A percentile compares a stretch with the other conserved stretches of the same genome.
Evolutionary conservation across 192 early-diverging fungal species (phyloP).

Genomic region (Nowakowskiella sp.): DNA sequence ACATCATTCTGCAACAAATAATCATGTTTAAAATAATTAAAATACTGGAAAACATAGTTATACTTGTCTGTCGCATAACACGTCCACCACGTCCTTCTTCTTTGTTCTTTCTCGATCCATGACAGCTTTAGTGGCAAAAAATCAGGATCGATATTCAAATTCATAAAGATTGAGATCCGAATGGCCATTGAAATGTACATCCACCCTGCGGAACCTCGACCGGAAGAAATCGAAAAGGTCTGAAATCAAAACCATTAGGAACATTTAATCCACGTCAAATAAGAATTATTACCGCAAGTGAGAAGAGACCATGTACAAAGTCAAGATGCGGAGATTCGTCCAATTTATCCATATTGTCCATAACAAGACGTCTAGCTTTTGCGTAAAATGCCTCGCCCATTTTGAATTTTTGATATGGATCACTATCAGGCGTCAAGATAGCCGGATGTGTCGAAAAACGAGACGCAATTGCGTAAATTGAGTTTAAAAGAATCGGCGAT

Average conservation of each 20-base stretch:
- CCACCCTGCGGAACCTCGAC: constrained; percentile 33
- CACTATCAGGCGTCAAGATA: constrained; percentile 12
- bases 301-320: constrained; percentile 23
- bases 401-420: constrained; percentile 8
- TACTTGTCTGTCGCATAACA: constrained; percentile 32
- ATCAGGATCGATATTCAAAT: constrained; percentile 27
- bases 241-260: constrained; percentile 2
- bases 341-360: constrained; percentile 34
- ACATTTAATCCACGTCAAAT: background rate
- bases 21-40: too few relatives aligned
- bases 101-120: constrained; percentile 33
- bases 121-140: constrained; percentile 11
- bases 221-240: constrained; percentile 6
- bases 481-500: constrained; percentile 28
- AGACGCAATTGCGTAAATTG: constrained; percentile 37
- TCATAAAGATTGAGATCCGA: constrained; percentile 34
- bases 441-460: constrained; percentile 28
- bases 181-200: constrained; percentile 47
- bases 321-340: constrained; percentile 21
- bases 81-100: constrained; percentile 38
- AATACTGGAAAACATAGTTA: background rate
- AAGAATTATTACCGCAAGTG: constrained; percentile 27
- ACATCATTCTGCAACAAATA: too few relatives aligned
- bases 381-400: constrained; percentile 35
- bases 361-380: constrained; percentile 29